Conservation (phyloP, 1,284 basidiomycete species). For the Phlebopus sp. region DNA sequence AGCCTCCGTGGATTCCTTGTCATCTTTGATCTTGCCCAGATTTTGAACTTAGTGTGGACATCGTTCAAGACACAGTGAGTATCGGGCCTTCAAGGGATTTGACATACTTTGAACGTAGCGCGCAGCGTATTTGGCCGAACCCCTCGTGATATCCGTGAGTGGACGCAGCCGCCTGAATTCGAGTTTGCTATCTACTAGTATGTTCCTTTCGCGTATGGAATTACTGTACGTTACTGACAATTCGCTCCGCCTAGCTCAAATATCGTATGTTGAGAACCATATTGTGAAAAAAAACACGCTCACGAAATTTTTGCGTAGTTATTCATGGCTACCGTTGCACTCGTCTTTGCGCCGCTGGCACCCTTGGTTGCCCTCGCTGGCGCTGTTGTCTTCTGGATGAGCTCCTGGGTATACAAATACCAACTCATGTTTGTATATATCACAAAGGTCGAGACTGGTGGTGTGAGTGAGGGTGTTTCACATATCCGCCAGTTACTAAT, state of each 20-base stretch:
- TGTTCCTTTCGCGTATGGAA: conserved; percentile 29
- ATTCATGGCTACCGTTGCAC: conserved; percentile 83
- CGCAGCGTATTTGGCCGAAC: conserved; percentile 87
- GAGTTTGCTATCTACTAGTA: conserved; percentile 89
- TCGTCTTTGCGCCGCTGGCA: conserved; percentile 90
- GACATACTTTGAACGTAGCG: background rate
- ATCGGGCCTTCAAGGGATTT: background rate
- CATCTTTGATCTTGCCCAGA: conserved; percentile 94
- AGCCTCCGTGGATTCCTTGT: conserved; percentile 91
- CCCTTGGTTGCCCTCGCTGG: conserved; percentile 81
- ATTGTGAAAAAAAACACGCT: conserved; percentile 5
- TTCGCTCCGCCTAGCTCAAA: conserved; percentile 48
- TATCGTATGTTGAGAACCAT: conserved; percentile 42
- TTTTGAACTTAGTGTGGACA: conserved; percentile 85
- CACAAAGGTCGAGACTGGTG: conserved; percentile 87
- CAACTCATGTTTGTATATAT: conserved; percentile 92
- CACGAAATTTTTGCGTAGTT: conserved; percentile 44
- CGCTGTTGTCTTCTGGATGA: conserved; percentile 81
- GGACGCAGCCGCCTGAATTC: conserved; percentile 93
- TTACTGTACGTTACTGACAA: conserved; percentile 8
- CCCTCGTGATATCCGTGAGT: conserved; percentile 92
- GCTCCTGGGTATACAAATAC: conserved; percentile 84
- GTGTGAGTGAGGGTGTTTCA: conserved; percentile 51
- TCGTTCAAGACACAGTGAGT: conserved; percentile 76
- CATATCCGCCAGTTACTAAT: conserved; percentile 1